Percentiles rank a stretch among this genome's conserved stretches.
Conservation (phyloP, 2,329 filamentous ascomycete genomes). For the Cladobotryum protrusum region DNA sequence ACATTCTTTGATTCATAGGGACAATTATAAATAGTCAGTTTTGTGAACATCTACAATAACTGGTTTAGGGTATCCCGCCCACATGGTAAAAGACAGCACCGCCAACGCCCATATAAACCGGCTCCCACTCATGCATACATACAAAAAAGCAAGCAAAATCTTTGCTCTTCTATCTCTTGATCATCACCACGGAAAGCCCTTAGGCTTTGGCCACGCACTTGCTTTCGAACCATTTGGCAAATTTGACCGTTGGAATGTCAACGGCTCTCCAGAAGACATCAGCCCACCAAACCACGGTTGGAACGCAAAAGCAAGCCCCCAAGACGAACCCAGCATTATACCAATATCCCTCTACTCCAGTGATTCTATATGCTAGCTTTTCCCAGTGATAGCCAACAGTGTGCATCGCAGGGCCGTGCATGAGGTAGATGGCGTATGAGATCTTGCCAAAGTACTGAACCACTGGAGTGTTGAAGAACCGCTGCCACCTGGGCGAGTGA, state of each 20-base stretch:
- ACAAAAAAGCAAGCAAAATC: background rate
- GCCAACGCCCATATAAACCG: conserved; percentile 5
- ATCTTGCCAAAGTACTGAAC: conserved; percentile 56
- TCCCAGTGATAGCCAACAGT: conserved; percentile 47
- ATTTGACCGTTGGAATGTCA: conserved; percentile 49
- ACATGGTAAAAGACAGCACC: background rate
- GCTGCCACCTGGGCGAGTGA: conserved; percentile 40
- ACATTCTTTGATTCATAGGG: too few relatives aligned
- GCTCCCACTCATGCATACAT: background rate
- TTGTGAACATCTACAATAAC: background rate
- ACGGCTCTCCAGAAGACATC: conserved; percentile 52
- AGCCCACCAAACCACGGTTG: conserved; percentile 46
- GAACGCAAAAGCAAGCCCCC: conserved; percentile 42
- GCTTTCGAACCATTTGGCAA: conserved; percentile 50
- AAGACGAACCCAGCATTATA: conserved; percentile 44
- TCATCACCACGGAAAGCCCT: conserved; percentile 3
- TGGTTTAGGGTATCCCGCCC: background rate
- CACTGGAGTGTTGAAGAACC: conserved; percentile 41
- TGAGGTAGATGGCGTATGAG: conserved; percentile 55
- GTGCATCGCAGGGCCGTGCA: conserved; percentile 53
- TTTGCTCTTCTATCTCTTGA: background rate
- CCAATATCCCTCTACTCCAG: conserved; percentile 38
- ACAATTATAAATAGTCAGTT: too few relatives aligned
- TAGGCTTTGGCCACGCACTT: conserved; percentile 30
- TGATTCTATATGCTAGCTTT: conserved; percentile 41